These are phyloP conservation scores for Colletotrichum echinochloae DNA, from an alignment of 2,329 filamentous ascomycete species.

Conservation along the genomic window DNA sequence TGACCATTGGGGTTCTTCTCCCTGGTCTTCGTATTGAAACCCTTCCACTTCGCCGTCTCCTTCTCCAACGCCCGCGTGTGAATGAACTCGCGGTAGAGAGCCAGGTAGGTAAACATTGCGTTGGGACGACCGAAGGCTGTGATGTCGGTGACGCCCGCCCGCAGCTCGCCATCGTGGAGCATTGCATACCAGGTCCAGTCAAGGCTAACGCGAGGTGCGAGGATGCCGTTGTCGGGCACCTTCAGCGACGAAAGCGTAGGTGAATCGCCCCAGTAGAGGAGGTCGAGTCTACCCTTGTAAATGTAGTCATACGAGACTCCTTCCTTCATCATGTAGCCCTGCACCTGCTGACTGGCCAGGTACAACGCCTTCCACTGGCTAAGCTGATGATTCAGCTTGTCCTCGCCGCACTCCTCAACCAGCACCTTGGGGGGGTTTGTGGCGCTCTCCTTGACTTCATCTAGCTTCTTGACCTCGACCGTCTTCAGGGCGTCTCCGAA, in stretches of 20 bases:
- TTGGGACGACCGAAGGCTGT: conserved; percentile 41
- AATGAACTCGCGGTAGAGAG: conserved; percentile 41
- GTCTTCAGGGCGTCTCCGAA: conserved; percentile 42
- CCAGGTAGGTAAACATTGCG: conserved; percentile 42
- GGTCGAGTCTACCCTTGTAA: conserved; percentile 39
- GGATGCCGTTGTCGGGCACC: conserved; percentile 36
- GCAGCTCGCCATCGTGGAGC: conserved; percentile 42
- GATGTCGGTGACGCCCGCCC: conserved; percentile 42
- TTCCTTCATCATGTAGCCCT: conserved; percentile 47
- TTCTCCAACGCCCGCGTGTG: conserved; percentile 32
- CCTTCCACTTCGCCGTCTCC: conserved; percentile 39
- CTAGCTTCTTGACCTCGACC: conserved; percentile 31
- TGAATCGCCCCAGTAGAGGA: conserved; percentile 38
- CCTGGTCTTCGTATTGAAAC: conserved; percentile 40
- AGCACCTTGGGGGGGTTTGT: conserved; percentile 30
- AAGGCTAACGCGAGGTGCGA: conserved; percentile 41
- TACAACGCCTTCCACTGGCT: conserved; percentile 44
- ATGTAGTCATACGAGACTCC: conserved; percentile 39
- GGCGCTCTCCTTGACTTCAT: conserved; percentile 38
- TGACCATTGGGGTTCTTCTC: conserved; percentile 32
- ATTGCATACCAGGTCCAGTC: conserved; percentile 44
- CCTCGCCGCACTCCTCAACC: conserved; percentile 31
- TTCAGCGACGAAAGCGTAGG: conserved; percentile 36
- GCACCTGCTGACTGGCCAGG: conserved; percentile 49
- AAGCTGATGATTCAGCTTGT: conserved; percentile 40